Evolutionary conservation across 129 eudicot genomes (phyloP), one percentile per base, ranked within the genome.

Genomic region (Logfia minima): DNA sequence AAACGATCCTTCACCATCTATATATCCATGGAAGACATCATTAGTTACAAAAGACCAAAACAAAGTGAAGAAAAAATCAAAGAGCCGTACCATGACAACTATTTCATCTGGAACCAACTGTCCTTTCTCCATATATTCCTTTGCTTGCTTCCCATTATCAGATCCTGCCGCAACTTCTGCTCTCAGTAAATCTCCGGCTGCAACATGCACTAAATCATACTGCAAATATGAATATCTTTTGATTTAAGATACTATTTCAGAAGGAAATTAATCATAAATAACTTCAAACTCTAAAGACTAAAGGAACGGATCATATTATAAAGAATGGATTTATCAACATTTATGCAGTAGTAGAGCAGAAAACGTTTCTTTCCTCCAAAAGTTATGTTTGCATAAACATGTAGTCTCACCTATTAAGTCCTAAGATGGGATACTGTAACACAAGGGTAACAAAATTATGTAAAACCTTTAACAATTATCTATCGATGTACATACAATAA

Each of bases 141-240:
- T 89, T 18, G 53, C 86, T 87, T 59, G 93, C 86, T 55, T 85
- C 82, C 97, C 97, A 61, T 89, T 89, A 81, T 84, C 92, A 76
- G 96, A 89, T 72, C 96, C 97, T 55, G 92, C 78, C 28, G 89
- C 84, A 80, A 92, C 82, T 80, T 89, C 92, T 75, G 92, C 89
- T 87, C 97, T 80, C 37, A 89, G 84, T 65, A 92, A 83, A 83
- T 89, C 97, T 60, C 97, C 97, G 66, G 96, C 96, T 8, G 97
- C 90, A 69, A 92, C 72, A 81, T 89, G 97, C 70, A 92, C 97
- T 79, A 92, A 82, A 74, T 84, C 91, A 82, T 87, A 92, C 97
- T 92, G 87, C 96, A 75, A 8, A 59, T 18, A 58, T 16, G 76
- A 84, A 72, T 76, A 75, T 72, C 13, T 67, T 29, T 22, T 37